Base-by-base conservation (phyloP, 2,329 filamentous ascomycete genomes). In the Cryoendolithus antarcticus region DNA sequence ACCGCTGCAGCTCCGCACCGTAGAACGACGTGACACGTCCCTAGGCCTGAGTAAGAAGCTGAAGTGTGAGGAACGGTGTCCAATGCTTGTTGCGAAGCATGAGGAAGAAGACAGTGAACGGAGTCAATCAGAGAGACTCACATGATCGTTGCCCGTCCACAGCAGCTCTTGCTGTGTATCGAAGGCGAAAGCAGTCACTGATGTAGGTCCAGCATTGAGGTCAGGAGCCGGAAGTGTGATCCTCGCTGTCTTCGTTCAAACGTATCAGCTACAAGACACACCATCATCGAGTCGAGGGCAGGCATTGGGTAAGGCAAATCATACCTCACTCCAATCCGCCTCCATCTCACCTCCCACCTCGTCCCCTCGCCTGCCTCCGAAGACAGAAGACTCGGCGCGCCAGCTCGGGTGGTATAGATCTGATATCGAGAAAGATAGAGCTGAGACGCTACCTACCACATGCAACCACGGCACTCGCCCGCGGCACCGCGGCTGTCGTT, bases 91-190 rank as follows among this genome's bases (percentile, higher is more conserved):
- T n/a, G 11, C 3, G 9, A 19, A 38, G 6, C 6, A 10, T 38
- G 24, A 15, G 3, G 13, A n/a, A n/a, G n/a, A 28, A 30, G 34
- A 33, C 19, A 10, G 6, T 11, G 9, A 9, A 35, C 4, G 28
- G 24, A 36, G 13, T 27, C 12, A 7, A 27, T 27, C 5, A 8
- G 7, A 27, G 12, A 32, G 30, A 62, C 75, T 67, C 69, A 91
- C 85, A 70, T 80, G 85, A 65, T 91, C 84, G 61, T 91, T 93
- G 34, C 88, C 93, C 3, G 80, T 77, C 91, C 93, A 98, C 38
- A 98, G 65, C 29, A 98, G 72, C 61, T 98, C 91, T 60, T 94
- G 82, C 30, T 73, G 71, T 41, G 81, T 82, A 61, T 98, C 91
- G 62, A 98, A 98, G 35, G 82, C 81, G 60, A 95, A 74, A 2